Evolutionary conservation across 306 rosid genomes (phyloP).

Genomic region (Rosa lucieae): DNA sequence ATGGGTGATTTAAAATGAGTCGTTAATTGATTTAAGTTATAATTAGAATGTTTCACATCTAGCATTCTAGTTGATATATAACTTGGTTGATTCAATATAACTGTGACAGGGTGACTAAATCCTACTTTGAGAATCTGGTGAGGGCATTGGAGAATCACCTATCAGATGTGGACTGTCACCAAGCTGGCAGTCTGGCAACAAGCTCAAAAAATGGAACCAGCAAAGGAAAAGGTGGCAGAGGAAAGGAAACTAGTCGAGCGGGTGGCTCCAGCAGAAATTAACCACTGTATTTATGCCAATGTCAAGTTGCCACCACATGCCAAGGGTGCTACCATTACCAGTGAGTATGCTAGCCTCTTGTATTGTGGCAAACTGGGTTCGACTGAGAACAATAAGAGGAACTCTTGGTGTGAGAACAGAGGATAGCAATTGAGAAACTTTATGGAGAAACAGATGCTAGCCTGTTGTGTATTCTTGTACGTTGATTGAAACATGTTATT

Average conservation of each 20-base stretch:
- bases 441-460: not conserved
- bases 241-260: not conserved
- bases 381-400: not conserved
- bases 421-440: not conserved
- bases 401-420: not conserved
- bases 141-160: slow-evolving; percentile 1
- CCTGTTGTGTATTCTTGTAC: not conserved
- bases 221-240: not conserved
- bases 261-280: slow-evolving; percentile 16
- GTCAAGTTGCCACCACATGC: not conserved
- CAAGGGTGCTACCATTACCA: slow-evolving; percentile 3
- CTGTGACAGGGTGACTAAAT: slow-evolving; percentile 9
- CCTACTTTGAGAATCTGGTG: slow-evolving; percentile 5
- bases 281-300: slow-evolving; percentile 5
- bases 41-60: not conserved
- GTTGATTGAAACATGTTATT: slow-evolving; percentile 5
- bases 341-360: not conserved
- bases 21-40: not conserved
- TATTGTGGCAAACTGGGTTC: not conserved
- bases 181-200: not conserved
- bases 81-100: not conserved
- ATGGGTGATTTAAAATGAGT: not conserved
- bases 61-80: not conserved
- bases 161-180: not conserved
- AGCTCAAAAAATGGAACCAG: slow-evolving; percentile 7